These are phyloP conservation scores for Amoebophrya sp. DNA, from an alignment of 169 alveolate genomes.

Conservation along the genomic window DNA sequence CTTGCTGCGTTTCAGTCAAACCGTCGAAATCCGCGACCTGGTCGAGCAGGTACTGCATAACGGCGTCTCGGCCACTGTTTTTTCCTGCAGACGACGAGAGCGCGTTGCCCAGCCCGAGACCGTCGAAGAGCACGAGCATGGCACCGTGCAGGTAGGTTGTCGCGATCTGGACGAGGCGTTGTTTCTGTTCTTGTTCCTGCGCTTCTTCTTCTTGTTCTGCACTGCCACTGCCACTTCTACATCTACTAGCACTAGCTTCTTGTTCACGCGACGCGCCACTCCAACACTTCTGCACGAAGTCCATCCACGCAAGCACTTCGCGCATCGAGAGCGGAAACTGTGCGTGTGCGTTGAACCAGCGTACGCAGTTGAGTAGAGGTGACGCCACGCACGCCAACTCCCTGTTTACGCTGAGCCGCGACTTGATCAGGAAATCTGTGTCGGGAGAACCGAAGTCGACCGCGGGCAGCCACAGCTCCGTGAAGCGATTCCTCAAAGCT, in stretches of 20 bases:
- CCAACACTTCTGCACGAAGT: conserved; percentile 17
- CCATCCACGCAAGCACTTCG: conserved; percentile 34
- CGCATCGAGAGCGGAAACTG: conserved; percentile 44
- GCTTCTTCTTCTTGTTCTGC: no score
- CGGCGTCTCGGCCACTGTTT: conserved; percentile 9
- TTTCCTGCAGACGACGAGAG: conserved; percentile 9
- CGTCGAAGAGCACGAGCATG: conserved; percentile 25
- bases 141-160: conserved; percentile 29
- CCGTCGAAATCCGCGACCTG: not conserved
- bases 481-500: conserved; percentile 88
- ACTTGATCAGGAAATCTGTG: conserved; percentile 15
- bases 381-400: not conserved
- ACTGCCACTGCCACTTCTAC: conserved; percentile 1
- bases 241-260: conserved; percentile 11
- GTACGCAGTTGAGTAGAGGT: conserved; percentile 26
- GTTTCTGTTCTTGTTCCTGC: no score
- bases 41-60: not conserved
- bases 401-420: conserved; percentile 13
- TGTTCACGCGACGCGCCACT: not conserved
- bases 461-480: not conserved
- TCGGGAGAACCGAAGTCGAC: not conserved
- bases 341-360: conserved; percentile 40
- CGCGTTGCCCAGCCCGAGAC: conserved; percentile 28
- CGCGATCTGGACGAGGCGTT: no score
- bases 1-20: not conserved